These are phyloP conservation scores for Boletus vermiculosoides DNA, from an alignment of 768 basidiomycete genomes.

Conservation along the genomic window DNA sequence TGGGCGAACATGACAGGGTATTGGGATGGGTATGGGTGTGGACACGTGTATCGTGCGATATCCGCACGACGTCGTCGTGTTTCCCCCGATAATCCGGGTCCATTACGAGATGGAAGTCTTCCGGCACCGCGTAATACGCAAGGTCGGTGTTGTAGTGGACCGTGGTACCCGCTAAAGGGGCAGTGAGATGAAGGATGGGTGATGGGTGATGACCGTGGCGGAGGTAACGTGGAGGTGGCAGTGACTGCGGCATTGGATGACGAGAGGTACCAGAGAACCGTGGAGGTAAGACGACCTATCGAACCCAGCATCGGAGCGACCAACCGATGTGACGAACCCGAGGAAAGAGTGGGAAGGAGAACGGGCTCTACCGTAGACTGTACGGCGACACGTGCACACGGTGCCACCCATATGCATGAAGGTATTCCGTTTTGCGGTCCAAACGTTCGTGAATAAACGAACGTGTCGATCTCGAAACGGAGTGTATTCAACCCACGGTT, in stretches of 20 bases:
- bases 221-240: slow-evolving; percentile 2
- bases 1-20: not conserved
- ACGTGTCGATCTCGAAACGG: not conserved
- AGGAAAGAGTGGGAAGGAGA: too few relatives aligned
- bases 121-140: slow-evolving; percentile 6
- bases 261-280: not conserved
- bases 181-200: not conserved
- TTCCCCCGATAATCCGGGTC: not conserved
- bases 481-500: not conserved
- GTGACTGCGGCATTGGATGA: not conserved
- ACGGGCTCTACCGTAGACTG: not conserved
- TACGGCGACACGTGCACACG: too few relatives aligned
- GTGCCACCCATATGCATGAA: too few relatives aligned
- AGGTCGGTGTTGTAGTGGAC: not conserved
- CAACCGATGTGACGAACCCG: not conserved
- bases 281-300: slow-evolving; percentile 5
- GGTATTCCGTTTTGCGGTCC: too few relatives aligned
- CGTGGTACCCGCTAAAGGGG: not conserved
- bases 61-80: not conserved
- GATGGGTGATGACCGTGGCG: slow-evolving; percentile 2
- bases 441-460: too few relatives aligned
- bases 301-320: not conserved
- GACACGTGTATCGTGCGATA: slow-evolving; percentile 4
- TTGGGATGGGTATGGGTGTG: not conserved
- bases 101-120: not conserved